A percentile compares a stretch with the other conserved stretches of the same genome.
Conservation (phyloP, 768 basidiomycete genomes). For the Panaeolus cyanescens region DNA sequence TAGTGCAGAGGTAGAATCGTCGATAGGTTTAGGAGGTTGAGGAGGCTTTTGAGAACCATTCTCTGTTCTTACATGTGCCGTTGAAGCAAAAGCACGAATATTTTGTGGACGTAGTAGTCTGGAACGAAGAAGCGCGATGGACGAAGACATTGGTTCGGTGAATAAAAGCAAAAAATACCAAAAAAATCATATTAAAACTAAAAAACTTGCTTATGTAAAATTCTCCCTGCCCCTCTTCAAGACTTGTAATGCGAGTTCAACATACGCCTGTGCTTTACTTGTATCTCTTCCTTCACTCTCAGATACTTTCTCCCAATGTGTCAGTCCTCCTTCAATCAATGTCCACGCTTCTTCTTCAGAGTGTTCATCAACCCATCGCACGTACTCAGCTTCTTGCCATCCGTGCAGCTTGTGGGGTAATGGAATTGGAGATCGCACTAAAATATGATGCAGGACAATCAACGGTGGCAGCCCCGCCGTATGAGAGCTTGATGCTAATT, state of each 20-base stretch:
- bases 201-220: slow-evolving; percentile 16
- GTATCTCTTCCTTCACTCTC: slow-evolving; percentile 56
- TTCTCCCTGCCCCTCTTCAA: slow-evolving; percentile 32
- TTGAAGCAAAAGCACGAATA: background rate
- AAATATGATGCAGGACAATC: slow-evolving; percentile 88
- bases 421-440: slow-evolving; percentile 84
- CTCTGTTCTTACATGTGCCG: slow-evolving; percentile 21
- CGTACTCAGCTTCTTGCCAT: slow-evolving; percentile 96
- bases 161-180: slow-evolving; percentile 3
- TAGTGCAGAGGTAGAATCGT: slow-evolving; percentile 93
- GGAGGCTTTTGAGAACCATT: slow-evolving; percentile 43
- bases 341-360: slow-evolving; percentile 76
- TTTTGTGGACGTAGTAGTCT: slow-evolving; percentile 16
- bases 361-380: slow-evolving; percentile 95
- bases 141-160: slow-evolving; percentile 25
- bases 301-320: slow-evolving; percentile 76
- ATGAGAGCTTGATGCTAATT: slow-evolving; percentile 62
- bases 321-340: slow-evolving; percentile 77
- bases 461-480: slow-evolving; percentile 84
- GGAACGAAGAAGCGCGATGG: slow-evolving; percentile 31
- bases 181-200: slow-evolving; percentile 7
- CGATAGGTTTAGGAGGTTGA: slow-evolving; percentile 77
- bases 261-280: slow-evolving; percentile 56
- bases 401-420: slow-evolving; percentile 89
- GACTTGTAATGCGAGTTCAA: slow-evolving; percentile 68